A percentile compares a stretch with the other conserved stretches of the same genome.
These are phyloP conservation scores for Kingdonia uniflora DNA, from an alignment of 164 flowering plant genomes.

Conservation along the genomic window DNA sequence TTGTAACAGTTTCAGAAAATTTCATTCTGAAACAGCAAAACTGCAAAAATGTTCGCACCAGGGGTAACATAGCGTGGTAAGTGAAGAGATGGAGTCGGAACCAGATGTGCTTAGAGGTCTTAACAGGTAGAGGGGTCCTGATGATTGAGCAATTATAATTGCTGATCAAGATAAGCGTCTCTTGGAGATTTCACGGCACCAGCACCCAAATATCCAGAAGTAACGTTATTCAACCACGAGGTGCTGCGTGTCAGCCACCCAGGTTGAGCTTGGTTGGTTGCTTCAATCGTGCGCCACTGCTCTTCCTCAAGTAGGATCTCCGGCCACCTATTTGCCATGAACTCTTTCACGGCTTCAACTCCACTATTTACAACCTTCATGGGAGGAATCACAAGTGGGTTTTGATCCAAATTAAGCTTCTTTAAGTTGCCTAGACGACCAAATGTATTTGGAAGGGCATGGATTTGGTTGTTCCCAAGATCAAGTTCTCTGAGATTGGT, in stretches of 20 bases:
- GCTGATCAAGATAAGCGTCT: constrained; percentile 71
- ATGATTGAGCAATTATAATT: constrained; percentile 24
- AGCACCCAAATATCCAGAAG: constrained; percentile 35
- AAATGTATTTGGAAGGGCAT: too few relatives aligned
- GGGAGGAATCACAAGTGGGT: constrained; percentile 79
- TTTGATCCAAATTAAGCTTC: constrained; percentile 77
- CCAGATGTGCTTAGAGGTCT: too few relatives aligned
- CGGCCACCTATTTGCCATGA: constrained; percentile 74
- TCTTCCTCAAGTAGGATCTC: constrained; percentile 73
- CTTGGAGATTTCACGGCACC: constrained; percentile 24
- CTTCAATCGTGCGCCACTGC: constrained; percentile 28
- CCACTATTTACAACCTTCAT: constrained; percentile 56
- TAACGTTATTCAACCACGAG: constrained; percentile 50
- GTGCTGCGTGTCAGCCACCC: constrained; percentile 78
- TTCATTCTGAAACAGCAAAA: too few relatives aligned
- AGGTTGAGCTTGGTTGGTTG: constrained; percentile 22
- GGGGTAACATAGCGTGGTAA: too few relatives aligned
- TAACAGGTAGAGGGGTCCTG: too few relatives aligned
- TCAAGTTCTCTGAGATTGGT: too few relatives aligned
- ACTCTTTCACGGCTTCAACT: constrained; percentile 65
- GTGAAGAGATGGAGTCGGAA: too few relatives aligned
- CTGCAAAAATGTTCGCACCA: too few relatives aligned
- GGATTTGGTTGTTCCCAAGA: too few relatives aligned
- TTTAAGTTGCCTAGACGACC: too few relatives aligned
- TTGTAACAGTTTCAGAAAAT: too few relatives aligned